These are phyloP conservation scores for Stephania yunnanensis DNA, from an alignment of 164 flowering plant species.

Conservation along the genomic window DNA sequence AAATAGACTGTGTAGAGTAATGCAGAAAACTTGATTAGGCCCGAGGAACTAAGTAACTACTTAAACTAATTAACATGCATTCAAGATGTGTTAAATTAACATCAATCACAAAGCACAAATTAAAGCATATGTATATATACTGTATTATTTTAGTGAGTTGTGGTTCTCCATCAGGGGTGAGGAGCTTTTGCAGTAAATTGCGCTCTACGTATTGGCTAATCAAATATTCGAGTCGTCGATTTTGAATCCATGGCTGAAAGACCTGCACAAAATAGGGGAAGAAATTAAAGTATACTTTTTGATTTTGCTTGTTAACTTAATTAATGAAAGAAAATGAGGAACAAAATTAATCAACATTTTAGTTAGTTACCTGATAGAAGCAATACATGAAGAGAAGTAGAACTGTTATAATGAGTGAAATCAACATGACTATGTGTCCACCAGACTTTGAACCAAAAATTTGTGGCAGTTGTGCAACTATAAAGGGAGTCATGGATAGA, in stretches of 20 bases:
- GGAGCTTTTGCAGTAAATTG: constrained; percentile 23
- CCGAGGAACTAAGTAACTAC: too few species aligned
- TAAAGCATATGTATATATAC: constrained; percentile 11
- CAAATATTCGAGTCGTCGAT: constrained; percentile 33
- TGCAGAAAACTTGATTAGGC: not conserved
- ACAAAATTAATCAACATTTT: too few species aligned
- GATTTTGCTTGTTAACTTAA: too few species aligned
- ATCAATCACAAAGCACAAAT: too few species aligned
- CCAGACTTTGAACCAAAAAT: constrained; percentile 44
- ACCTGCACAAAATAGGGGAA: constrained; percentile 3
- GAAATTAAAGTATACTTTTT: too few species aligned
- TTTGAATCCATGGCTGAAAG: constrained; percentile 22
- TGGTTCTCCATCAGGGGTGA: constrained; percentile 27
- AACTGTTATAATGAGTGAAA: constrained; percentile 54
- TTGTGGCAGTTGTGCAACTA: constrained; percentile 71
- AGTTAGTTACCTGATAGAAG: constrained; percentile 69
- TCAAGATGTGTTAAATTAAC: too few species aligned
- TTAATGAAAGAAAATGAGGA: too few species aligned
- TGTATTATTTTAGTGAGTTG: constrained; percentile 20
- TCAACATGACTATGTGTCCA: constrained; percentile 49
- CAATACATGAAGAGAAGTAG: constrained; percentile 52
- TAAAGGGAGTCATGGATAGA: constrained; percentile 71
- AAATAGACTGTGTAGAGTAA: constrained; percentile 29
- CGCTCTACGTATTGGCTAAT: constrained; percentile 19
- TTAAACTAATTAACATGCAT: too few species aligned